Evolutionary conservation across 2,329 filamentous ascomycete species (phyloP), one percentile per base, ranked within the genome.

Genomic region (Penicillium hordei): DNA sequence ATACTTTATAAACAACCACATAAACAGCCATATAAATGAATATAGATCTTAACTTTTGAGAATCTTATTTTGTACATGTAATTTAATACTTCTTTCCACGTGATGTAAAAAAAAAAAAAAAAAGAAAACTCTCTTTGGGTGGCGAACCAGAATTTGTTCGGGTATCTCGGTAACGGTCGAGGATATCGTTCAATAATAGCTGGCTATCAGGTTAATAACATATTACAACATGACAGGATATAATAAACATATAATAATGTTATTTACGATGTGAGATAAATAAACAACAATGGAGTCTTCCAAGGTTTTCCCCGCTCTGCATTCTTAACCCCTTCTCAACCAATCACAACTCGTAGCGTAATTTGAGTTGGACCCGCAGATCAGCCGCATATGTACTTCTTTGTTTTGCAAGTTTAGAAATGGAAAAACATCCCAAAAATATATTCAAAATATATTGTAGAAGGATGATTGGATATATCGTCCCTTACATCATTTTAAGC

Each of bases 251-350:
- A 21, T 15, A 12, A 40, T 29, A 31, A n/a, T 39, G 5, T n/a
- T 17, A 8, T 23, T 23, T 31, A 21, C 12, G 3, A 15, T 10
- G 33, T 12, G 3, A 8, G 15, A 36, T n/a, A 21, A 46, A 46
- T 12, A 33, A 33, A 48, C 29, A 48, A 5, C 7, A 27, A 27
- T 27, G 17, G 15, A 21, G 38, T 48, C 25, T 50, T 42, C 34
- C 34, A 40, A 45, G 25, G 10, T 45, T 45, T 45, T 55, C 45
- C 33, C 42, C 39, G 55, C 49, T 48, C 25, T 19, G 13, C 19
- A 56, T 60, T 56, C 49, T 65, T 62, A 65, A 58, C 57, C 39
- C 17, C 5, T 6, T 3, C 5, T 40, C 9, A 13, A 2, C 64
- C 64, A 66, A 66, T 64, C 55, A 65, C 13, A 15, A 10, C 2